These are phyloP conservation scores for Jaltomata sinuosa DNA, from an alignment of 257 asterid genomes.

Conservation along the genomic window DNA sequence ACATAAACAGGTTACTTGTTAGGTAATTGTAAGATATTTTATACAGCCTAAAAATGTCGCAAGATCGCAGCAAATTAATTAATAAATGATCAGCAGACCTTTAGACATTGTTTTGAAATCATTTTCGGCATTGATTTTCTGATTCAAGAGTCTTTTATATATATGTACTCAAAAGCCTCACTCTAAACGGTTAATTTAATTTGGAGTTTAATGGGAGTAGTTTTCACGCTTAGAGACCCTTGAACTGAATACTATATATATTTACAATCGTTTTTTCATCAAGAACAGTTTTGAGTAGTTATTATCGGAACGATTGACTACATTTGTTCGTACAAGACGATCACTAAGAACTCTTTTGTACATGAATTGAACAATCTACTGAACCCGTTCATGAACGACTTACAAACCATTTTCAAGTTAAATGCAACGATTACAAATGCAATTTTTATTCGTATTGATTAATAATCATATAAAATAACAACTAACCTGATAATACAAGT, in stretches of 20 bases:
- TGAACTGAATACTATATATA: too few relatives aligned
- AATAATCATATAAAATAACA: background rate
- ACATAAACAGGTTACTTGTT: too few relatives aligned
- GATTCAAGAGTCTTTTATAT: background rate
- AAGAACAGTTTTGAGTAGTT: too few relatives aligned
- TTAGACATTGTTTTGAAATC: background rate
- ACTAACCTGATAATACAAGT: background rate
- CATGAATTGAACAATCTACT: background rate
- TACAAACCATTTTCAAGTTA: background rate
- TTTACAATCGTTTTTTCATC: too few relatives aligned
- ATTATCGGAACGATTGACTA: background rate
- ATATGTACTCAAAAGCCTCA: too few relatives aligned
- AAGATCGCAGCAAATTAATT: background rate
- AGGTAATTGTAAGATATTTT: background rate
- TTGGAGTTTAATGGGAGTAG: background rate
- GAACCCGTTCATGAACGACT: background rate
- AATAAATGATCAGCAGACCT: background rate
- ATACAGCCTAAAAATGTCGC: too few relatives aligned
- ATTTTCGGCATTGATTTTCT: background rate
- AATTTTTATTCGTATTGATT: background rate
- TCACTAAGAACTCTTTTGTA: background rate
- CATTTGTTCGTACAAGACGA: background rate
- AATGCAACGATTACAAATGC: background rate
- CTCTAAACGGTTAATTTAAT: too few relatives aligned
- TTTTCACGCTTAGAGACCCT: too few relatives aligned